Conservation (phyloP, 2,329 filamentous ascomycete genomes). For the Fusarium pininemorale region DNA sequence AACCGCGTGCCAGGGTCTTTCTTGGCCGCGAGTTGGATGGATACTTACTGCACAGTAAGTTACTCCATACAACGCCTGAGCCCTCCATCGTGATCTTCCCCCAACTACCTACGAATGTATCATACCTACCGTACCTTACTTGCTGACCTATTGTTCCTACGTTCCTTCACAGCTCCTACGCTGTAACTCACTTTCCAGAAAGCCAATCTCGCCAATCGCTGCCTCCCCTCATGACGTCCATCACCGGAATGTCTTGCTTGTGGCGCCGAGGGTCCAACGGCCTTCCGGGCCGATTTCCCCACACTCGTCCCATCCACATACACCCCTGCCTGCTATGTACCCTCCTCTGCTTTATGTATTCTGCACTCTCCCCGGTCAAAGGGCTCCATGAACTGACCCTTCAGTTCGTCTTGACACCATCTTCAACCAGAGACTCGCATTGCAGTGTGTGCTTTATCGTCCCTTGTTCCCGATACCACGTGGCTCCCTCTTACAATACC, state of each 20-base stretch:
- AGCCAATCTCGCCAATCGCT: constrained; percentile 16
- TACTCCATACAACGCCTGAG: not conserved
- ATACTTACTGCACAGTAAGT: not conserved
- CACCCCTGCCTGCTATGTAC: constrained; percentile 9
- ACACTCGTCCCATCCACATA: constrained; percentile 32
- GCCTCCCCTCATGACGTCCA: constrained; percentile 24
- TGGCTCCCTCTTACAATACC: constrained; percentile 7
- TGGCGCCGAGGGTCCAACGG: constrained; percentile 40
- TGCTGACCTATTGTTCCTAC: constrained; percentile 1
- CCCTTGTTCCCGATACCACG: constrained; percentile 35
- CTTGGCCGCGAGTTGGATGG: constrained; percentile 3
- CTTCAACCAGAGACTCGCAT: not conserved
- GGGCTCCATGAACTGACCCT: constrained; percentile 15
- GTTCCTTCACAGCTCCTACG: not conserved
- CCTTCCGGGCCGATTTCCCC: constrained; percentile 41
- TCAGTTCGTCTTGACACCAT: constrained; percentile 10
- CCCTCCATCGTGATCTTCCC: not conserved
- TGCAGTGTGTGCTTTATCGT: constrained; percentile 10
- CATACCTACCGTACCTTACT: not conserved
- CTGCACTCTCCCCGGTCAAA: constrained; percentile 12
- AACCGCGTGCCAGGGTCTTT: not conserved
- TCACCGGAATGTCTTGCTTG: constrained; percentile 36
- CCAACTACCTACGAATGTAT: not conserved
- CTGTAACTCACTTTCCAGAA: not conserved
- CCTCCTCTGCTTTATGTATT: not conserved